Conservation (phyloP, 495 filamentous ascomycete species). For the Evernia prunastri region DNA sequence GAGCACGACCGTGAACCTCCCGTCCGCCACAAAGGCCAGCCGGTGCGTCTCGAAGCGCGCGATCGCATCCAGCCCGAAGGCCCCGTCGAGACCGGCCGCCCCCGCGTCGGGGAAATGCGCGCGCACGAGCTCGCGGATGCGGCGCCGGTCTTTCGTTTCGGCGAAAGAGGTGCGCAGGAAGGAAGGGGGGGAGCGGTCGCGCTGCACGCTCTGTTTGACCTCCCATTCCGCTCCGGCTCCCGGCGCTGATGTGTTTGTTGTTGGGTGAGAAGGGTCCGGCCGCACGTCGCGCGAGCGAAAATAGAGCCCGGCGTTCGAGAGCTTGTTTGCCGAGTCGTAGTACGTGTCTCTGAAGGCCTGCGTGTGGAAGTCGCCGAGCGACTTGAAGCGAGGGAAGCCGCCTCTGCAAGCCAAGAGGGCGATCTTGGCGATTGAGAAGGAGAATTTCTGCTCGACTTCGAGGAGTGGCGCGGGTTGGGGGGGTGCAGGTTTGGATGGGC, state of each 20-base stretch:
- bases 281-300: conserved; percentile 28
- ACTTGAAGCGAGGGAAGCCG: conserved; percentile 21
- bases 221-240: conserved; percentile 23
- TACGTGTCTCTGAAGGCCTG: conserved; percentile 32
- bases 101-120: neutral
- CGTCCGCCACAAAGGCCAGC: conserved; percentile 31
- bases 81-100: neutral
- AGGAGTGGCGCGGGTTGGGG: conserved; percentile 20
- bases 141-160: conserved; percentile 23
- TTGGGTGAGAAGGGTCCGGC: neutral
- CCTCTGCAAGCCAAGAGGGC: neutral
- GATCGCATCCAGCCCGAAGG: conserved; percentile 29
- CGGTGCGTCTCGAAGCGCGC: conserved; percentile 31
- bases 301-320: conserved; percentile 30
- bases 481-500: neutral
- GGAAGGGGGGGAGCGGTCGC: too few species aligned
- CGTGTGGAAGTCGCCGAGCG: conserved; percentile 22
- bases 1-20: conserved; percentile 32
- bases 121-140: conserved; percentile 17
- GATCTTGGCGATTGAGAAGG: conserved; percentile 22
- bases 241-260: neutral
- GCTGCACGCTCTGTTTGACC: conserved; percentile 28
- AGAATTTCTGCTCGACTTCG: conserved; percentile 38
- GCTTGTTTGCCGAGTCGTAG: conserved; percentile 29
- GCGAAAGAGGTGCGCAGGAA: conserved; percentile 30